Evolutionary conservation across 352 stramenopile genomes (phyloP), one percentile per base, ranked within the genome.

Genomic region (Halophytophthora batemanensis): DNA sequence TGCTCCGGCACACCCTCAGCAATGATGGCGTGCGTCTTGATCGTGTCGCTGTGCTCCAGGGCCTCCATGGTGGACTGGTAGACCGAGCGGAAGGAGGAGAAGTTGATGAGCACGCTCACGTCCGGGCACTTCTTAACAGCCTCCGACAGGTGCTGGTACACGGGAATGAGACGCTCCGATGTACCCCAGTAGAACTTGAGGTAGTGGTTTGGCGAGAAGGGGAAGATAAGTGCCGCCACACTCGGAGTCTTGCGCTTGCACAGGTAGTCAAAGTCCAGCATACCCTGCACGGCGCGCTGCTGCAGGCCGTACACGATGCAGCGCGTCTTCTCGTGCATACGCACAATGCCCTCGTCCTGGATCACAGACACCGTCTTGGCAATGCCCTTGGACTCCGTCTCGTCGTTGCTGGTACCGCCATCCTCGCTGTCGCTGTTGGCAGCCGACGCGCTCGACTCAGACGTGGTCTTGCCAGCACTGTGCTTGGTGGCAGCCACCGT

Each of bases 231-330:
- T 5, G 87, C 87, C 40, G 95, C 95, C 28, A 98, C 96, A 46
- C 86, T 97, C 13, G 96, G 96, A 33, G 83, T 96, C 59, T 92
- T 79, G 37, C 96, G 86, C 64, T 98, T 98, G 78, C 96, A 98
- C 64, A 98, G 82, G 65, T 96, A 98, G 71, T 98, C 96, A 56
- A 98, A 98, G 71, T 98, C 96, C 23, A 98, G 77, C 96, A 98
- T 98, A 23, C 93, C 94, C 65, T 98, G 95, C 48, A 98, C 93
- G 13, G 92, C 91, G 31, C 86, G 77, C 60, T 96, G 82, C 71
- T 98, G 94, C 49, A 98, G 73, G 36, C 95, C 95, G 73, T 98
- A 98, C 4, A 98, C 91, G 43, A 98, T 94, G 74, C 87, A 96
- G 33, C 90, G 74, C 19, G 95, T 98, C 48, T 87, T 77, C 18